Percentiles rank a stretch among this genome's conserved stretches.
Evolutionary conservation across 306 rosid species (phyloP).

Genomic region (Alnus glutinosa): DNA sequence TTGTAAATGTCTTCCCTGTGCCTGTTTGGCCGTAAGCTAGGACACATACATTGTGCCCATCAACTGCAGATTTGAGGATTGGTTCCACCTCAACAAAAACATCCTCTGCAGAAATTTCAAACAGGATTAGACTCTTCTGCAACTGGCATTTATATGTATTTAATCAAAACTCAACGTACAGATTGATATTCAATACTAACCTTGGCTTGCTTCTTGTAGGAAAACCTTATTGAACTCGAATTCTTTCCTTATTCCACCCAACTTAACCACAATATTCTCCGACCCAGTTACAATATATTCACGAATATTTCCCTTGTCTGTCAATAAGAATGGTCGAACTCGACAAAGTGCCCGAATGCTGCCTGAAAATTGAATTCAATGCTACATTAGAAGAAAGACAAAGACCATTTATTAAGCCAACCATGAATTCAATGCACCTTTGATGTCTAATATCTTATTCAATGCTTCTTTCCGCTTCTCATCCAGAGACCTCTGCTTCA

Average conservation of each 20-base stretch:
- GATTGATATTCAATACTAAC: constrained; percentile 47
- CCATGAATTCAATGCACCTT: constrained; percentile 51
- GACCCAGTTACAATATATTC: constrained; percentile 58
- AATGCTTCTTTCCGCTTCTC: constrained; percentile 70
- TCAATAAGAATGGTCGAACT: constrained; percentile 58
- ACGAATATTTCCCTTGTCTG: constrained; percentile 44
- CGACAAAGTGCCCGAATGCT: constrained; percentile 86
- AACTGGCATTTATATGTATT: not conserved
- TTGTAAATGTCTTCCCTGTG: constrained; percentile 95
- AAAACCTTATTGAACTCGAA: constrained; percentile 86
- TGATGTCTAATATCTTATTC: constrained; percentile 83
- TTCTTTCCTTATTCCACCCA: constrained; percentile 66
- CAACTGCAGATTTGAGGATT: constrained; percentile 80
- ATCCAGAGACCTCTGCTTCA: constrained; percentile 45
- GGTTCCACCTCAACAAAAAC: constrained; percentile 89
- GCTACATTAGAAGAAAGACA: constrained; percentile 6
- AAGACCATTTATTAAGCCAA: not conserved
- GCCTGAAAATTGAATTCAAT: constrained; percentile 53
- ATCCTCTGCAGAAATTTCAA: constrained; percentile 52
- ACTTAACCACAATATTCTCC: constrained; percentile 63
- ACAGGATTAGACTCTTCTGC: constrained; percentile 3
- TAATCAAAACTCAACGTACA: constrained; percentile 22
- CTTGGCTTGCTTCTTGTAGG: constrained; percentile 73
- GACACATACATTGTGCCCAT: constrained; percentile 86
- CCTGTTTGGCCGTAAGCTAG: constrained; percentile 96